Conservation (phyloP, 352 stramenopile species). For the Globisporangium emineosum region DNA sequence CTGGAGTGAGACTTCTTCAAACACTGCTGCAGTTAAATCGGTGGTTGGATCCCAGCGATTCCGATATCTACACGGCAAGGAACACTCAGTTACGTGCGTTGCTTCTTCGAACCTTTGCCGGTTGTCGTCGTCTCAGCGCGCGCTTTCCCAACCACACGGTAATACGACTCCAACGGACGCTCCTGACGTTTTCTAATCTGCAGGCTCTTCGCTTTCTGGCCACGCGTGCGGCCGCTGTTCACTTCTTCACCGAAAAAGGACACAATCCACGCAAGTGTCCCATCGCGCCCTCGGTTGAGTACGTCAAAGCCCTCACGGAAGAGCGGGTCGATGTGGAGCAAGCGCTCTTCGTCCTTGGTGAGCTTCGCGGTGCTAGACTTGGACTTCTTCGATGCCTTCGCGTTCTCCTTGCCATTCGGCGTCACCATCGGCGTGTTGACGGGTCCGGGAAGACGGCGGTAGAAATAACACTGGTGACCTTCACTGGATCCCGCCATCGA, state of each 20-base stretch:
- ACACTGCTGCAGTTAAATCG: not conserved
- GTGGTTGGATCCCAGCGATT: not conserved
- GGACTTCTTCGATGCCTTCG: constrained; percentile 16
- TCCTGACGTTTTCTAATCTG: constrained; percentile 38
- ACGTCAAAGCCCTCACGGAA: constrained; percentile 80
- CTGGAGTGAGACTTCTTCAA: not conserved
- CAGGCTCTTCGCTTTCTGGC: constrained; percentile 46
- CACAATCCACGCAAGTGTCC: constrained; percentile 70
- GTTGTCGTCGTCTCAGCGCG: constrained; percentile 22
- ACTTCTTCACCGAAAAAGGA: constrained; percentile 69
- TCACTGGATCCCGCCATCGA: constrained; percentile 96
- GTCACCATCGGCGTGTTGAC: constrained; percentile 9
- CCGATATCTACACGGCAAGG: not conserved
- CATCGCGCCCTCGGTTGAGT: constrained; percentile 67
- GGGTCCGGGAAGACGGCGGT: constrained; percentile 46
- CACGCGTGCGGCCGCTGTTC: constrained; percentile 60
- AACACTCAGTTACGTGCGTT: constrained; percentile 8
- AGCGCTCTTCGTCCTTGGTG: constrained; percentile 13
- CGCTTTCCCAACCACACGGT: constrained; percentile 60
- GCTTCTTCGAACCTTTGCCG: constrained; percentile 16
- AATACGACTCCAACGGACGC: constrained; percentile 74
- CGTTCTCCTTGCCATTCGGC: constrained; percentile 25
- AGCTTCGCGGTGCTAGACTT: constrained; percentile 1
- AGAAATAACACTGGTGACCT: constrained; percentile 97
- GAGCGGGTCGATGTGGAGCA: constrained; percentile 69